Evolutionary conservation across 805 yeast species (phyloP), one percentile per base, ranked within the genome.

Genomic region (Ogataea methanolica): DNA sequence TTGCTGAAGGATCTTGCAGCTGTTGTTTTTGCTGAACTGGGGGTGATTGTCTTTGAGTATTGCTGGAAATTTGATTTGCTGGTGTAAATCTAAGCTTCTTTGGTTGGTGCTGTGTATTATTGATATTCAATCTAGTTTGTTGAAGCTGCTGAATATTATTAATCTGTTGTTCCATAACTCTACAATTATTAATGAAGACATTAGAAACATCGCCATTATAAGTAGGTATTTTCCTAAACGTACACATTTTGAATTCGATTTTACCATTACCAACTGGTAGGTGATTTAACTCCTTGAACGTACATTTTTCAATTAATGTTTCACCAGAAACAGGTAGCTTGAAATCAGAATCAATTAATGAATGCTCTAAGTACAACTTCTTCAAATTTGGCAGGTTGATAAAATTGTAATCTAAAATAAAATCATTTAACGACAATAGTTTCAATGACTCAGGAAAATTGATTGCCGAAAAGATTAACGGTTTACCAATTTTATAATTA

Each of bases 181-280:
- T 54, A 45, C 66, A 61, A 39, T 60, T 57, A 39, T 59, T 58
- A 19, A 61, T 59, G 5, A 54, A 41, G 19, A 62, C 59, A 44
- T 61, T 61, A 21, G 61, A 51, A 22, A 60, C 57, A 46, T 57
- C 59, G 33, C 65, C 65, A 42, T 53, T 51, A 41, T 60, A 62
- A 33, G 50, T 53, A 29, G 65, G 66, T 26, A 61, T 44, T 47
- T 58, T 60, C 36, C 65, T 48, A 38, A 62, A 62, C 15, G 66
- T 61, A 43, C 66, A 62, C 65, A 62, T 60, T 49, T 60, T 62
- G 48, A 62, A 62, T 43, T 61, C 65, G 38, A 61, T 55, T 43
- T 51, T 59, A 6, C 44, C 46, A 22, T 58, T 52, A 2, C 33
- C 16, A 1, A 49, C 15, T 3, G 66, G 65, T 19, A 62, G 34